Percentiles rank a stretch among this genome's conserved stretches.
phyloP scores from a whole-genome alignment of 2,329 filamentous ascomycete species.

The Arthrobotrys pseudoclavata region DNA sequence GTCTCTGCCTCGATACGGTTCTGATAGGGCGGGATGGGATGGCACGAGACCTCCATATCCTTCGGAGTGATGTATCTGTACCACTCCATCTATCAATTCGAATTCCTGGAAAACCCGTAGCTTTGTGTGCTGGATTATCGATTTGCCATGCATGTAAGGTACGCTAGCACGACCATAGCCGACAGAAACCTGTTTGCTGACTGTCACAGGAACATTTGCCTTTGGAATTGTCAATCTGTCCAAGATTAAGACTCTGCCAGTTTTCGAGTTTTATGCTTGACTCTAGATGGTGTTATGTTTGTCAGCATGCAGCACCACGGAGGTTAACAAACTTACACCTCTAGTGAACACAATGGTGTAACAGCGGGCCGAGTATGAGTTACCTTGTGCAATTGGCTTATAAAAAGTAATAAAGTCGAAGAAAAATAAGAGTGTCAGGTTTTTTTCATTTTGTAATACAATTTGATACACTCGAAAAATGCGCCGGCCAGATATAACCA shows the following conservation, averaged over 20 bases:
- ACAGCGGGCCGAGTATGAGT: not conserved
- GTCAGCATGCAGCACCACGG: no score
- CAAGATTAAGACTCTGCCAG: not conserved
- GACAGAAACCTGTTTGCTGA: constrained; percentile 11
- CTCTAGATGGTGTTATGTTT: no score
- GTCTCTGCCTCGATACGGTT: not conserved
- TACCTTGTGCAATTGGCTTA: no score
- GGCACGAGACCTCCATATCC: constrained; percentile 13
- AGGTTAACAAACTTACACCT: no score
- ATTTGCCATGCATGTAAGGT: constrained; percentile 14
- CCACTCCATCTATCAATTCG: not conserved
- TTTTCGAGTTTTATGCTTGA: no score
- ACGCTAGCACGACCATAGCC: not conserved
- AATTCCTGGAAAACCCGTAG: constrained; percentile 14
- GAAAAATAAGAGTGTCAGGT: no score
- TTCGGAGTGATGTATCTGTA: not conserved
- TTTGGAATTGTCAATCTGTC: not conserved
- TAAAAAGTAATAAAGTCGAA: no score
- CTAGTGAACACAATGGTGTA: not conserved
- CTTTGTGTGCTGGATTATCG: not conserved
- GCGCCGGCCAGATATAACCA: no score
- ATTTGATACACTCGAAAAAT: not conserved
- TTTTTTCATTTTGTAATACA: not conserved
- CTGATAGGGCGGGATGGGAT: constrained; percentile 3
- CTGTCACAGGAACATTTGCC: not conserved